Conservation (phyloP, 805 yeast species). For the Wickerhamiella cacticola region DNA sequence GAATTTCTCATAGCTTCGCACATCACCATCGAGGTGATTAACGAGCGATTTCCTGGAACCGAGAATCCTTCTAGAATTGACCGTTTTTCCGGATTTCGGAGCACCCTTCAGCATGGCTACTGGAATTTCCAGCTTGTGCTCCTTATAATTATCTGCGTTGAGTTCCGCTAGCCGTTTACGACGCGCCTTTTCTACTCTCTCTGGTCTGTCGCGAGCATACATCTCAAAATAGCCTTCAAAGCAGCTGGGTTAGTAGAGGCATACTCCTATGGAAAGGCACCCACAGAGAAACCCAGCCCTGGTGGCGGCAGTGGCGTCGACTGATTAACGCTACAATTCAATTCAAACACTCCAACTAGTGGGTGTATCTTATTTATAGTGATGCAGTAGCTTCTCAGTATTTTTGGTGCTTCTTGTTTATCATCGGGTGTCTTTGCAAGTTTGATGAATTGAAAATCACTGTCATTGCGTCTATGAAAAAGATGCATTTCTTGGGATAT, state of each 20-base stretch:
- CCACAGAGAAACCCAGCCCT: too few species aligned
- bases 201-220: constrained; percentile 4
- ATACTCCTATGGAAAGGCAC: too few species aligned
- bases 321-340: too few species aligned
- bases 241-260: neutral
- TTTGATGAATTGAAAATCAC: too few species aligned
- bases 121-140: constrained; percentile 22
- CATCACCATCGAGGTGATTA: constrained; percentile 34
- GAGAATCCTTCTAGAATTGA: constrained; percentile 29
- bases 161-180: constrained; percentile 20
- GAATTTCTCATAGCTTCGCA: constrained; percentile 24
- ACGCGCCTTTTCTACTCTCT: constrained; percentile 17
- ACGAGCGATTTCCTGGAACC: constrained; percentile 30
- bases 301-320: too few species aligned
- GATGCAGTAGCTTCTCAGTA: too few species aligned
- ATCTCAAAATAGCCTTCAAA: neutral
- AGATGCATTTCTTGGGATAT: too few species aligned
- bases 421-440: too few species aligned
- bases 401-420: too few species aligned
- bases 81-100: constrained; percentile 23
- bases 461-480: too few species aligned
- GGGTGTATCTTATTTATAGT: too few species aligned
- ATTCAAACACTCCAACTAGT: too few species aligned
- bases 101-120: constrained; percentile 22
- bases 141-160: constrained; percentile 20